A percentile compares a stretch with the other conserved stretches of the same genome.
phyloP scores from a whole-genome alignment of 108 stramenopile species.

The Conticribra guillardii region DNA sequence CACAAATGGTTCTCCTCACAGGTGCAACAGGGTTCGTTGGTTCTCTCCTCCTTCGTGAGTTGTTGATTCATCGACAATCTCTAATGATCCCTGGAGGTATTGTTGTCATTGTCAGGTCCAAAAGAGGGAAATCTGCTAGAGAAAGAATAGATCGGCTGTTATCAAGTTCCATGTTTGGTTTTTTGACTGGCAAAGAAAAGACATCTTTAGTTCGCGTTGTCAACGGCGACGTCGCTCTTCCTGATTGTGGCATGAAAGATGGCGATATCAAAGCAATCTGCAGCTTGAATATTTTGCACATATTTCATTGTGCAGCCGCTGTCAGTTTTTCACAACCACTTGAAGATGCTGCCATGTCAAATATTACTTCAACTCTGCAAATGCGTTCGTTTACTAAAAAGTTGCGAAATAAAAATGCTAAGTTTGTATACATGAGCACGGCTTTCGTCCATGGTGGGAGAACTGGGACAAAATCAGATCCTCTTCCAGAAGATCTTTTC shows the following conservation, averaged over 20 bases:
- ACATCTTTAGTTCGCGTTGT: slow-evolving; percentile 58
- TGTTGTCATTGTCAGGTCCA: slow-evolving; percentile 68
- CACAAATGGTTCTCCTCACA: slow-evolving; percentile 67
- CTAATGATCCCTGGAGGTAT: slow-evolving; percentile 52
- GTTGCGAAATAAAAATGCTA: slow-evolving; percentile 49
- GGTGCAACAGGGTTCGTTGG: slow-evolving; percentile 92
- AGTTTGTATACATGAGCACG: slow-evolving; percentile 86
- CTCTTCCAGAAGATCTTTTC: slow-evolving; percentile 69
- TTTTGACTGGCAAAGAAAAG: slow-evolving; percentile 62
- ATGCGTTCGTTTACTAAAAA: slow-evolving; percentile 60
- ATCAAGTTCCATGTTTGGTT: slow-evolving; percentile 63
- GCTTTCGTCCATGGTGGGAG: slow-evolving; percentile 85
- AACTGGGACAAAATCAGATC: slow-evolving; percentile 60
- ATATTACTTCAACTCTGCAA: slow-evolving; percentile 76
- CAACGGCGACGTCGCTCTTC: slow-evolving; percentile 70
- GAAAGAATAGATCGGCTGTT: slow-evolving; percentile 60
- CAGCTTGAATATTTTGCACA: slow-evolving; percentile 62
- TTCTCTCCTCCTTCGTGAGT: slow-evolving; percentile 72
- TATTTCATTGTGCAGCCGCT: slow-evolving; percentile 86
- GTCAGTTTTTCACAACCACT: slow-evolving; percentile 84
- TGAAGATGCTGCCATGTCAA: slow-evolving; percentile 75
- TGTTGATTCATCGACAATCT: slow-evolving; percentile 59
- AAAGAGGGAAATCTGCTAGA: slow-evolving; percentile 50
- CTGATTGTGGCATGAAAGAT: slow-evolving; percentile 60
- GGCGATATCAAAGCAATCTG: slow-evolving; percentile 35